phyloP scores from a whole-genome alignment of 2,329 filamentous ascomycete genomes.

The Magnaporthiopsis rhizophila region DNA sequence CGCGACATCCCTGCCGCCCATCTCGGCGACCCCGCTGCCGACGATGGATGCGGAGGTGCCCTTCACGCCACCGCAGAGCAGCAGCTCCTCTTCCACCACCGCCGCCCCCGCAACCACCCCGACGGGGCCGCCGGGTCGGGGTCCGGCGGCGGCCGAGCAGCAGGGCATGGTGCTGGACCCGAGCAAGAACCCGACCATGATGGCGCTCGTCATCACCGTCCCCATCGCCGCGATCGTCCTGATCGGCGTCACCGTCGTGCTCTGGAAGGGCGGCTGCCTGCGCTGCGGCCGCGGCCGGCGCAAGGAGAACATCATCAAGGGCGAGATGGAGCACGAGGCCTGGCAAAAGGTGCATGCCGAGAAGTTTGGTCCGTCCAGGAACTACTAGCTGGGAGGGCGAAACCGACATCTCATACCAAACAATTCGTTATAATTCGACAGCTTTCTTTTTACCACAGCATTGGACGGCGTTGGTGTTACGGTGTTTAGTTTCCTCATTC shows the following conservation, averaged over 20 bases:
- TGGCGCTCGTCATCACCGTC: slow-evolving; percentile 7
- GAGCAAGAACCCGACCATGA: slow-evolving; percentile 7
- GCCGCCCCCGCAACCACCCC: too few species aligned
- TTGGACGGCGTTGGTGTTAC: not conserved
- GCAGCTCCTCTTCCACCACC: too few species aligned
- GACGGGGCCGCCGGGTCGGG: not conserved
- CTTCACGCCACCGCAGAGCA: not conserved
- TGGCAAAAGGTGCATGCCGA: slow-evolving; percentile 9
- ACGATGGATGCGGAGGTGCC: slow-evolving; percentile 1
- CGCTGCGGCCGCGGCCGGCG: not conserved
- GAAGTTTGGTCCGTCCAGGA: slow-evolving; percentile 8
- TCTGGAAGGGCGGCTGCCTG: slow-evolving; percentile 8
- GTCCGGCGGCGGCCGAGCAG: not conserved
- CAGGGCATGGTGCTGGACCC: slow-evolving; percentile 7
- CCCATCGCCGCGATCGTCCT: slow-evolving; percentile 1
- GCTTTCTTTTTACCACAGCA: not conserved
- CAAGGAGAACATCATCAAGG: slow-evolving; percentile 5
- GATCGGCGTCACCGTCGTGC: slow-evolving; percentile 4
- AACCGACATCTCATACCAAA: not conserved
- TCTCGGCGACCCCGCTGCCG: slow-evolving; percentile 2
- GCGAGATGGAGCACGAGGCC: slow-evolving; percentile 9
- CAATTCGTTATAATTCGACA: not conserved
- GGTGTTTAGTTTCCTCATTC: not conserved
- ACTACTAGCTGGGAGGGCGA: slow-evolving; percentile 2
- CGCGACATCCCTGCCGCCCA: not conserved